Percentiles rank a stretch among this genome's conserved stretches.
These are phyloP conservation scores for Geopyxis carbonaria DNA, from an alignment of 495 filamentous ascomycete genomes.

Conservation along the genomic window DNA sequence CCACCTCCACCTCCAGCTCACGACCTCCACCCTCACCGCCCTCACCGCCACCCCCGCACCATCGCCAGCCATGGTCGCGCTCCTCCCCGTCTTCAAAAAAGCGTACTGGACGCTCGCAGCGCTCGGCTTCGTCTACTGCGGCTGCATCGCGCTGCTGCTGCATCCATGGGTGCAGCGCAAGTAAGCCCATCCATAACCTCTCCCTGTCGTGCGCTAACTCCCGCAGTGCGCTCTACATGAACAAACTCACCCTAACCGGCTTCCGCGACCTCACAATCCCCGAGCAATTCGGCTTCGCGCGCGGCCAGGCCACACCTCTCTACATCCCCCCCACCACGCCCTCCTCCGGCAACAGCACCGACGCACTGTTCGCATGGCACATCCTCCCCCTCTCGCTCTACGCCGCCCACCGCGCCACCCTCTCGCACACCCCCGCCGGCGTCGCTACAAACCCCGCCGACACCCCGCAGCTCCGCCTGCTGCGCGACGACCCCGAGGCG, in stretches of 20 bases:
- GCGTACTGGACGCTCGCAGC: constrained; percentile 40
- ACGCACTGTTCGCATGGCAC: constrained; percentile 45
- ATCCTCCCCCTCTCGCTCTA: constrained; percentile 41
- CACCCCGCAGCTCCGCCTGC: constrained; percentile 36
- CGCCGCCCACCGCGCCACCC: constrained; percentile 31
- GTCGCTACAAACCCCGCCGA: constrained; percentile 29
- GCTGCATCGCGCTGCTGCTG: constrained; percentile 32
- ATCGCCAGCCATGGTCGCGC: constrained; percentile 3
- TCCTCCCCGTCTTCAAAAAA: constrained; percentile 33
- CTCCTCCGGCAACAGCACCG: constrained; percentile 37
- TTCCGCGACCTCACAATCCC: constrained; percentile 45
- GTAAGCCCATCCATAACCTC: constrained; percentile 22
- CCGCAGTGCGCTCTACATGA: constrained; percentile 43
- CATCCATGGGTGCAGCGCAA: constrained; percentile 35
- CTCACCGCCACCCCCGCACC: too few relatives aligned
- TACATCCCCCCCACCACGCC: too few relatives aligned
- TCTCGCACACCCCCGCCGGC: constrained; percentile 31
- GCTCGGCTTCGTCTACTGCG: constrained; percentile 36
- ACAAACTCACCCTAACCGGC: constrained; percentile 40
- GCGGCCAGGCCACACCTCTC: constrained; percentile 46
- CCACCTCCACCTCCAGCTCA: too few relatives aligned
- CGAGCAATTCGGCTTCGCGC: constrained; percentile 50
- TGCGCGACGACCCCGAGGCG: constrained; percentile 38
- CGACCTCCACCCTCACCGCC: too few relatives aligned
- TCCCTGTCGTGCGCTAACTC: not conserved